Base-by-base conservation (phyloP, 2,329 filamentous ascomycete genomes). In the Beauveria asiatica region DNA sequence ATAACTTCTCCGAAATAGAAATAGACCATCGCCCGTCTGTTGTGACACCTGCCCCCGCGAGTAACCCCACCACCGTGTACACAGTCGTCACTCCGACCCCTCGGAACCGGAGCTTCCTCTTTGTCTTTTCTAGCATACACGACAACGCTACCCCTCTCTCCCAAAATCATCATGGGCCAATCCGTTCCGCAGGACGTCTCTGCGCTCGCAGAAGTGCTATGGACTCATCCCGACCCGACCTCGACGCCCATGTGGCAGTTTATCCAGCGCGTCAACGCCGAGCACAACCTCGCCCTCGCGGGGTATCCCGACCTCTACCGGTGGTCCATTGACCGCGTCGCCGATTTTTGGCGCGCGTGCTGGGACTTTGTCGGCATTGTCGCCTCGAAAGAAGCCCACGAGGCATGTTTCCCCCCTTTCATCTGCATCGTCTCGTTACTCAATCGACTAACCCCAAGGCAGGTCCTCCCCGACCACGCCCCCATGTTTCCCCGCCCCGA, bases 401-500 rank as follows among this genome's bases (percentile, higher is more conserved):
- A 82, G 75, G 87, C 89, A 70, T n/a, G 17, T 41, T 5, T 21
- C 10, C 19, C 10, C 11, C 2, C 19, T n/a, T 39, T 5, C 10
- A n/a, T 11, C n/a, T 19, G 17, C 30, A n/a, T 10, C 23, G n/a
- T 30, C 45, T 37, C 33, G 33, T 6, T 37, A 37, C 11, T 37
- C 8, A 30, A 30, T 30, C 27, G 27, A 33, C 55, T 57, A n/a
- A 57, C 54, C 11, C n/a, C n/a, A 25, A 13, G 7, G 27, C 67
- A 92, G 86, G 87, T 90, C 46, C 77, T 96, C 19, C 83, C 88
- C 25, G 71, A 81, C 45, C 74, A 83, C 59, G 81, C 85, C 6
- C 79, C 83, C 51, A 89, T 97, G 81, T 97, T 92, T 68, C 93
- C 93, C 25, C 86, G 91, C 25, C 92, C 93, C 8, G 78, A 86